A percentile compares a stretch with the other conserved stretches of the same genome.
Conservation (phyloP, 495 filamentous ascomycete species). For the Xylaria nigripes region DNA sequence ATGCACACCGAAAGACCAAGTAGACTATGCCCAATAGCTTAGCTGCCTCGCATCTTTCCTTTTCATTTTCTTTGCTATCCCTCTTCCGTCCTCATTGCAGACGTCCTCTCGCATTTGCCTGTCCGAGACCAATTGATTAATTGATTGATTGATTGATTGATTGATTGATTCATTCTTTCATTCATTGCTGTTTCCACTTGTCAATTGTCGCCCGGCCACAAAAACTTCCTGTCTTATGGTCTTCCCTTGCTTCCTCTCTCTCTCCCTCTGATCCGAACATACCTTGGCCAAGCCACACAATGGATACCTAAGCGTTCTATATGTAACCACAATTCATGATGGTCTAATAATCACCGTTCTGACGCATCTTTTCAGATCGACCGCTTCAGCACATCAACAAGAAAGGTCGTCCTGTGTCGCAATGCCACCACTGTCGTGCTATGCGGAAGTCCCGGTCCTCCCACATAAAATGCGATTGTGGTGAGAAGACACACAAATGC, state of each 20-base stretch:
- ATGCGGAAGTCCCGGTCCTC: constrained; percentile 95
- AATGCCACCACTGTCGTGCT: constrained; percentile 94
- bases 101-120: background rate
- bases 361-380: constrained; percentile 53
- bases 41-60: background rate
- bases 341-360: background rate
- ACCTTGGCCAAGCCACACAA: constrained; percentile 1
- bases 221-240: background rate
- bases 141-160: background rate
- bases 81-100: background rate
- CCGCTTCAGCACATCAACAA: constrained; percentile 94
- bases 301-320: too few relatives aligned
- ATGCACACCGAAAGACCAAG: background rate
- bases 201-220: background rate
- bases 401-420: constrained; percentile 95
- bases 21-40: background rate
- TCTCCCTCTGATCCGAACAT: background rate
- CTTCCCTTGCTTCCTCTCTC: background rate
- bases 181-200: too few relatives aligned
- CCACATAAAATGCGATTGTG: constrained; percentile 96
- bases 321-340: constrained; percentile 1
- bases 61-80: background rate
- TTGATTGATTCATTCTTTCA: too few relatives aligned
- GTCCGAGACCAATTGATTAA: too few relatives aligned
- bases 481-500: constrained; percentile 77